Conservation (phyloP, 2,329 filamentous ascomycete species). For the Cladorrhinum sp. region DNA sequence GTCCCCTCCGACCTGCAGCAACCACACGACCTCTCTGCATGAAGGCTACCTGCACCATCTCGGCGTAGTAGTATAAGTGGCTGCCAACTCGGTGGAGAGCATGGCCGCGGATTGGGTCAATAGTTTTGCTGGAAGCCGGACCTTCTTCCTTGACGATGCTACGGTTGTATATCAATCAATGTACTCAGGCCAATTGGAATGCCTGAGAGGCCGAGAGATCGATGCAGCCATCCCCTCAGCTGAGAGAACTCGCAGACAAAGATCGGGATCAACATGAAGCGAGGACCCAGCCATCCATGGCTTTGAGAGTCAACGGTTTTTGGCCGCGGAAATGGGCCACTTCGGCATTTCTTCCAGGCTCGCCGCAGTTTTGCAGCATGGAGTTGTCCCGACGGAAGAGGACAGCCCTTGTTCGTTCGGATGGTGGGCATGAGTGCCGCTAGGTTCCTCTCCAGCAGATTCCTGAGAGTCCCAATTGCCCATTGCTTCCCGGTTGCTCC, state of each 20-base stretch:
- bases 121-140: slow-evolving; percentile 6
- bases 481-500: no score
- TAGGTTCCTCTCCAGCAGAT: neutral
- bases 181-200: neutral
- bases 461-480: no score
- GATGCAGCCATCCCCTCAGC: neutral
- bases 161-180: slow-evolving; percentile 11
- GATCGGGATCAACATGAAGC: slow-evolving; percentile 1
- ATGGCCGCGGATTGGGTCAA: slow-evolving; percentile 18
- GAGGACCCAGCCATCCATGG: neutral
- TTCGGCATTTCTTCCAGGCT: neutral
- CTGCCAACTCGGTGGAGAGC: slow-evolving; percentile 13
- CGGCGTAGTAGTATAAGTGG: neutral
- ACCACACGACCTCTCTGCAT: slow-evolving; percentile 7
- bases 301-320: neutral
- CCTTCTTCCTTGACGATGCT: slow-evolving; percentile 3
- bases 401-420: neutral
- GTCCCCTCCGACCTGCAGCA: slow-evolving; percentile 8
- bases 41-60: slow-evolving; percentile 14
- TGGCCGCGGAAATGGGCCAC: neutral
- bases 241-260: slow-evolving; percentile 1
- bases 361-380: neutral
- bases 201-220: neutral
- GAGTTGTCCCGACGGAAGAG: neutral
- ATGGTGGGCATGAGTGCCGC: neutral